Conservation (phyloP, 2,329 filamentous ascomycete genomes). For the Rutstroemia sp. region DNA sequence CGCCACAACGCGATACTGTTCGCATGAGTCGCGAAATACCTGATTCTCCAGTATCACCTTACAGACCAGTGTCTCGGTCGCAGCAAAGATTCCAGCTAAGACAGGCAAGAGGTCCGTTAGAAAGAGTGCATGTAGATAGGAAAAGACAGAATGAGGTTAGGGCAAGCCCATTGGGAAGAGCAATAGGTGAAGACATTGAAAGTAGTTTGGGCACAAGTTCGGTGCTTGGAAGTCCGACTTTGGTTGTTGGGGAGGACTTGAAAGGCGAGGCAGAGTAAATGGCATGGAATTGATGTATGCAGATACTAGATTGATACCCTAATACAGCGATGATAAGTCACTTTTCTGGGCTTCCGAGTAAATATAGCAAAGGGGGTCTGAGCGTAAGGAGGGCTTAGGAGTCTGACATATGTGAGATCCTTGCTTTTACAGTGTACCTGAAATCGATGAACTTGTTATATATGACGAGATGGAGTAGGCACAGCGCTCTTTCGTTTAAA, state of each 20-base stretch:
- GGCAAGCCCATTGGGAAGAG: slow-evolving; percentile 4
- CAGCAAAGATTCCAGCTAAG: not conserved
- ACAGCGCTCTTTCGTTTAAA: too few relatives aligned
- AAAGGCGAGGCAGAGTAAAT: not conserved
- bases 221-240: not conserved
- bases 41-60: not conserved
- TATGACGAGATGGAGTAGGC: too few relatives aligned
- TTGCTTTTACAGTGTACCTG: too few relatives aligned
- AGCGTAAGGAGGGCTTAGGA: too few relatives aligned
- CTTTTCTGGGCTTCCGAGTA: too few relatives aligned
- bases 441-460: too few relatives aligned
- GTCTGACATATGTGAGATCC: too few relatives aligned
- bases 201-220: not conserved
- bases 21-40: not conserved
- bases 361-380: too few relatives aligned
- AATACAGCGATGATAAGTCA: too few relatives aligned
- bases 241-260: not conserved
- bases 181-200: not conserved
- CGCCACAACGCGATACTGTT: not conserved
- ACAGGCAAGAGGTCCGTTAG: not conserved
- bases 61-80: not conserved
- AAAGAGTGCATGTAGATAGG: not conserved
- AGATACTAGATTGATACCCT: too few relatives aligned
- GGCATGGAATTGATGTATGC: too few relatives aligned
- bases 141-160: not conserved